phyloP scores from a whole-genome alignment of 768 basidiomycete genomes.

The Panaeolus papilionaceus region DNA sequence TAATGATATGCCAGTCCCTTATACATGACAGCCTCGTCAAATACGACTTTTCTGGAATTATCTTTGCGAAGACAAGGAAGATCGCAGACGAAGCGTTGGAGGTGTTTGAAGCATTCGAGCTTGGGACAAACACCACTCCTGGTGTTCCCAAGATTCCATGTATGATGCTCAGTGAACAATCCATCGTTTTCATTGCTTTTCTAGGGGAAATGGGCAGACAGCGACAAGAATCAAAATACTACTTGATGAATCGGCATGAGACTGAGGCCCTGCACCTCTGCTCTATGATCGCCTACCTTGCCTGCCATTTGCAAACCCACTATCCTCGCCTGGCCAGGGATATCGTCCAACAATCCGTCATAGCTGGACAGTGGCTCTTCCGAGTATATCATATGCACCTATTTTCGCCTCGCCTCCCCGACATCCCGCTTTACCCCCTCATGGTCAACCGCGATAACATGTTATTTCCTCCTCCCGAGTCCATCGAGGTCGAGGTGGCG shows the following conservation, averaged over 20 bases:
- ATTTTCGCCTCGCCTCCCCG: neutral
- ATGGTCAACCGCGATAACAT: neutral
- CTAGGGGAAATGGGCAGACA: slow-evolving; percentile 1
- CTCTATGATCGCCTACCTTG: neutral
- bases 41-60: neutral
- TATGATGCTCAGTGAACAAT: neutral
- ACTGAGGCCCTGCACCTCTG: neutral
- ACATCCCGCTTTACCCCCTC: neutral
- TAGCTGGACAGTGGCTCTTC: neutral
- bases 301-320: neutral
- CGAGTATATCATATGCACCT: slow-evolving; percentile 1
- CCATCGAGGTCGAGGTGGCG: neutral
- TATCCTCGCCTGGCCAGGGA: neutral
- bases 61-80: neutral
- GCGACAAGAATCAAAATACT: slow-evolving; percentile 1
- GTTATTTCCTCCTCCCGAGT: neutral
- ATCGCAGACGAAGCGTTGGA: neutral
- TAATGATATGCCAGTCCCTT: slow-evolving; percentile 14
- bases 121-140: neutral
- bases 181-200: neutral
- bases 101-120: slow-evolving; percentile 3
- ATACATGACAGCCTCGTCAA: slow-evolving; percentile 1
- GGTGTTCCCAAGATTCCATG: neutral
- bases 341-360: neutral
- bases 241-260: neutral